Evolutionary conservation across 2,329 filamentous ascomycete species (phyloP).

Genomic region (Neonectria hederae): DNA sequence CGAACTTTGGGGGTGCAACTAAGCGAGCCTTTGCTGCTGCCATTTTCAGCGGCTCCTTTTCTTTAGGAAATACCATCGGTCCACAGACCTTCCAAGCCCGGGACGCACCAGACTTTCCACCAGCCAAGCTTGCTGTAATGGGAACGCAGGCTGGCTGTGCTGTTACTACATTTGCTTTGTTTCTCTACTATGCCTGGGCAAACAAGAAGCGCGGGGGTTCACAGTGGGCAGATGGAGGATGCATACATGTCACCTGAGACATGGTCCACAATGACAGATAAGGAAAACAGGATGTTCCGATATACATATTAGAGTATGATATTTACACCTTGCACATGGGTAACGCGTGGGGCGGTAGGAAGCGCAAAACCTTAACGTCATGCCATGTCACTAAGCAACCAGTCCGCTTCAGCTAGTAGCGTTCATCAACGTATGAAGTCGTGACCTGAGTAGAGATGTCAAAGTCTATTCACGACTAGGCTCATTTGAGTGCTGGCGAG

Average conservation of each 20-base stretch:
- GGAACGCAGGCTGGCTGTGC: conserved; percentile 58
- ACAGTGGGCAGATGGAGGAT: conserved; percentile 50
- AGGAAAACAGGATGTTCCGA: conserved; percentile 65
- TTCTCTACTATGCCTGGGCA: conserved; percentile 61
- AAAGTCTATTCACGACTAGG: too few relatives aligned
- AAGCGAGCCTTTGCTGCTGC: conserved; percentile 62
- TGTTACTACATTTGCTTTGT: conserved; percentile 54
- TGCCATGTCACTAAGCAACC: too few relatives aligned
- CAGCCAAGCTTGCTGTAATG: conserved; percentile 65
- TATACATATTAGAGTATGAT: conserved; percentile 54
- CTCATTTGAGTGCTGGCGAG: too few relatives aligned
- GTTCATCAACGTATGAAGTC: too few relatives aligned
- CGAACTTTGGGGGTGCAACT: conserved; percentile 62
- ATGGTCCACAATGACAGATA: conserved; percentile 64
- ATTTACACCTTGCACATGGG: too few relatives aligned
- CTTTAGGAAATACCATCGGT: conserved; percentile 65
- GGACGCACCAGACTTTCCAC: conserved; percentile 62
- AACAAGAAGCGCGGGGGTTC: conserved; percentile 51
- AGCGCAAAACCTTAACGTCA: too few relatives aligned
- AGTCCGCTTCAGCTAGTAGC: too few relatives aligned
- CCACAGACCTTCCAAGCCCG: conserved; percentile 64
- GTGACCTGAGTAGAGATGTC: too few relatives aligned
- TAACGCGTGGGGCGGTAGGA: too few relatives aligned
- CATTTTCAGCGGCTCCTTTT: conserved; percentile 60
- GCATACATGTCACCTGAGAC: conserved; percentile 52